Base-by-base conservation (phyloP, 1,139 yeast species). In the Nadsonia starkeyi-henricii region DNA sequence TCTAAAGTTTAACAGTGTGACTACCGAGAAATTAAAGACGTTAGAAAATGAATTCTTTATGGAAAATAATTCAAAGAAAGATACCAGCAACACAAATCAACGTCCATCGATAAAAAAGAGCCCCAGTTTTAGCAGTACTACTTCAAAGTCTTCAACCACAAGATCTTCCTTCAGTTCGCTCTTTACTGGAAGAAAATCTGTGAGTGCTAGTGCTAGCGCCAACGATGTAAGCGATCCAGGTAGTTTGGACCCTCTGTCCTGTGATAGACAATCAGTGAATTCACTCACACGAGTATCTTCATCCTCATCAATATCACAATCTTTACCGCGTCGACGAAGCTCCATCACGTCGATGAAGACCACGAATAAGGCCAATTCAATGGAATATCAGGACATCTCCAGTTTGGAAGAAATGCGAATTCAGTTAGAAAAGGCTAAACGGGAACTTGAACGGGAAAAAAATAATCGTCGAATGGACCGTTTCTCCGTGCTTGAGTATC, bases 1-100 rank as follows among this genome's bases (percentile, higher is more conserved):
- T 51, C 71, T 61, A 33, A 51, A 58, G 13, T 53, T 66, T 26
- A 50, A 54, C 17, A n/a, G 39, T 15, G 39, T 33, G 9, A 33
- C 39, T 9, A 33, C 15, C 9, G 39, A 33, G 12, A 33, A n/a
- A 33, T 33, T 33, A n/a, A 33, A 33, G 39, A 15, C 15, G 12
- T 33, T 33, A 33, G 39, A 33, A n/a, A 33, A 33, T 13, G 17
- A 33, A 4, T 33, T 33, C 28, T 23, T 23, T 23, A 5, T 9
- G 9, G 9, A 23, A 23, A 23, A 23, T 23, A 23, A 23, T 23
- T 9, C 5, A 23, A 33, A 33, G 39, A n/a, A 33, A 33, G 39
- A 33, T 12, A 33, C 17, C 17, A n/a, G 17, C 12, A 33, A 33
- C 17, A 4, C 39, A 9, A 12, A 33, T 8, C 39, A 33, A n/a